Evolutionary conservation across 2,329 filamentous ascomycete species (phyloP), one percentile per base, ranked within the genome.

Genomic region (Trichophyton simii): DNA sequence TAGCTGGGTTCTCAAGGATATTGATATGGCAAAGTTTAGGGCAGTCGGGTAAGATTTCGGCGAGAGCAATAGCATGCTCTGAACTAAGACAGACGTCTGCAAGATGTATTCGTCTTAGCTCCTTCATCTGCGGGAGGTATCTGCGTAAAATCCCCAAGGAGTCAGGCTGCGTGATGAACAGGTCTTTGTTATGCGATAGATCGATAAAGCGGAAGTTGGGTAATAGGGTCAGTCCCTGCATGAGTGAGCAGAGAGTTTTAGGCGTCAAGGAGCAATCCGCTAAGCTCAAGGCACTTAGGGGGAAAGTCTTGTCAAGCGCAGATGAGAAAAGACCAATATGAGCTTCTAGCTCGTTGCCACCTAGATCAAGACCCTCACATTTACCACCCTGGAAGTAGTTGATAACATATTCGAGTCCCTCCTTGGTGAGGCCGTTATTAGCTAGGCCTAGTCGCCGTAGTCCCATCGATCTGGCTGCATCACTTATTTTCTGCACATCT

Each of bases 311-410:
- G 42, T 74, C 73, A 57, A 76, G 67, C 15, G 71, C 70, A 25
- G 70, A 65, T 2, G 67, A 65, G 44, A 77, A 65, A 25, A 76
- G 65, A 5, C 60, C 61, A 41, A 86, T 66, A 61, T 80, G 78
- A 52, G 83, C 78, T 52, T 78, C 77, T 46, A 87, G 73, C 64
- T 94, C 84, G 68, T 97, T 97, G 25, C 91, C 89, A 46, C 91
- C 90, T 11, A 97, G 76, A 72, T 97, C 94, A 3, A 99, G 79
- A 4, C 90, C 92, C 72, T 95, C 88, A 67, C 92, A 97, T 58
- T 86, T 81, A 0, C 88, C 87, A 22, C 84, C 85, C 31, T 84
- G 81, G 20, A 97, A 73, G 70, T 91, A 97, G 60, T 83, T 83
- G 34, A 87, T 81, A 34, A 96, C 82, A 69, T 95, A 87, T 60